Percentiles rank a stretch among this genome's conserved stretches.
Conservation (phyloP, 768 basidiomycete species). For the Leccinum fibrillosum region DNA sequence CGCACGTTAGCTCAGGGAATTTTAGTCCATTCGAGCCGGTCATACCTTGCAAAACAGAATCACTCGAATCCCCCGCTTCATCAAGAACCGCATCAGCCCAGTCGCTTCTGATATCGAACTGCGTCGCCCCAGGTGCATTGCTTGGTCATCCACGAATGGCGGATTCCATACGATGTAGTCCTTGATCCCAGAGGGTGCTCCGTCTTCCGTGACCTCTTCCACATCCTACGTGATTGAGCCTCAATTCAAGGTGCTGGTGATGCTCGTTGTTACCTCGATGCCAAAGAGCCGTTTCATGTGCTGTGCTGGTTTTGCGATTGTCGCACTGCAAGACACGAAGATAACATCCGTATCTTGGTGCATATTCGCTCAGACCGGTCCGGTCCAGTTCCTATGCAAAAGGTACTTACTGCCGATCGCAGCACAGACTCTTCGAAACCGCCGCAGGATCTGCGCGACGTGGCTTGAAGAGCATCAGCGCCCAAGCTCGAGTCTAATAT, state of each 20-base stretch:
- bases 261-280: slow-evolving; percentile 37
- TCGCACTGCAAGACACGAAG: slow-evolving; percentile 88
- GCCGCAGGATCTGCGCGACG: slow-evolving; percentile 73
- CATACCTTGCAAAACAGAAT: slow-evolving; percentile 89
- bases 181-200: slow-evolving; percentile 77
- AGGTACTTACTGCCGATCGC: slow-evolving; percentile 67
- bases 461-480: slow-evolving; percentile 46
- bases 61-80: slow-evolving; percentile 75
- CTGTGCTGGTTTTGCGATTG: slow-evolving; percentile 67
- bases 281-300: slow-evolving; percentile 81
- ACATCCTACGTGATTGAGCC: slow-evolving; percentile 40
- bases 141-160: slow-evolving; percentile 51
- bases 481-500: neutral
- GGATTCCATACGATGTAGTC: slow-evolving; percentile 81
- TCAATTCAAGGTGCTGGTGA: neutral
- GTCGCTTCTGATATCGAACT: slow-evolving; percentile 69
- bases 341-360: slow-evolving; percentile 46
- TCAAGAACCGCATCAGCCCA: slow-evolving; percentile 69
- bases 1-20: neutral
- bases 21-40: neutral
- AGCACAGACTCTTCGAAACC: slow-evolving; percentile 70
- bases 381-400: neutral
- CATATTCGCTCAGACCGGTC: slow-evolving; percentile 3
- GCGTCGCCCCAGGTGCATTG: slow-evolving; percentile 51
- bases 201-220: slow-evolving; percentile 71